Evolutionary conservation across 345 rosid species (phyloP).

Genomic region (Populus nigra): DNA sequence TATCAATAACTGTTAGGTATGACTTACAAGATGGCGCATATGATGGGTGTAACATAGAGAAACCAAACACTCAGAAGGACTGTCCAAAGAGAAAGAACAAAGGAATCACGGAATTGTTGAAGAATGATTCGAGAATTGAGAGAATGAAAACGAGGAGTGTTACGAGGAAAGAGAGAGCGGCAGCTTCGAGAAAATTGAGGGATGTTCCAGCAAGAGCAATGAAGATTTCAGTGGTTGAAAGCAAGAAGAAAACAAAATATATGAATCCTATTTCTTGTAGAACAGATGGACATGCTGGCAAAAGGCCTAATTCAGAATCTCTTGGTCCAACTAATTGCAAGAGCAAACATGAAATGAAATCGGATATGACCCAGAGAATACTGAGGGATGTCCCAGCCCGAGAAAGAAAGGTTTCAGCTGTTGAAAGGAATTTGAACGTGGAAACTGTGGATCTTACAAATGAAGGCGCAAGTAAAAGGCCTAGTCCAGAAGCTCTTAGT

Average conservation of each 20-base stretch:
- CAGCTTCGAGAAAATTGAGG: neutral
- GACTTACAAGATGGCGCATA: constrained; percentile 3
- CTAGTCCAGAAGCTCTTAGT: neutral
- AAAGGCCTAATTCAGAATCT: constrained; percentile 1
- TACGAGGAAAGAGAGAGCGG: neutral
- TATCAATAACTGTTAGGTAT: neutral
- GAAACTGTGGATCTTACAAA: neutral
- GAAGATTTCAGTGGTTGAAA: neutral
- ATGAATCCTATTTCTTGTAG: neutral
- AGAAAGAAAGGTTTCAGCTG: neutral
- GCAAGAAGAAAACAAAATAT: neutral
- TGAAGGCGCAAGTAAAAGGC: constrained; percentile 1
- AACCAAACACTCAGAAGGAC: neutral
- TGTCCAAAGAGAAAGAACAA: neutral
- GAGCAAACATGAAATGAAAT: constrained; percentile 3
- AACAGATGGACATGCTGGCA: neutral
- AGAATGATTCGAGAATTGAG: neutral
- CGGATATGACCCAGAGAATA: neutral
- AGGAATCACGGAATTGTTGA: neutral
- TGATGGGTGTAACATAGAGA: constrained; percentile 1
- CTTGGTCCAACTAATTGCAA: constrained; percentile 2
- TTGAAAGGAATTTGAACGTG: neutral
- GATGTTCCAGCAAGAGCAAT: neutral
- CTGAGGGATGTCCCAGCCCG: neutral
- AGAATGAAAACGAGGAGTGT: neutral